Evolutionary conservation across 805 yeast genomes (phyloP).

Genomic region (Candida patagonica): DNA sequence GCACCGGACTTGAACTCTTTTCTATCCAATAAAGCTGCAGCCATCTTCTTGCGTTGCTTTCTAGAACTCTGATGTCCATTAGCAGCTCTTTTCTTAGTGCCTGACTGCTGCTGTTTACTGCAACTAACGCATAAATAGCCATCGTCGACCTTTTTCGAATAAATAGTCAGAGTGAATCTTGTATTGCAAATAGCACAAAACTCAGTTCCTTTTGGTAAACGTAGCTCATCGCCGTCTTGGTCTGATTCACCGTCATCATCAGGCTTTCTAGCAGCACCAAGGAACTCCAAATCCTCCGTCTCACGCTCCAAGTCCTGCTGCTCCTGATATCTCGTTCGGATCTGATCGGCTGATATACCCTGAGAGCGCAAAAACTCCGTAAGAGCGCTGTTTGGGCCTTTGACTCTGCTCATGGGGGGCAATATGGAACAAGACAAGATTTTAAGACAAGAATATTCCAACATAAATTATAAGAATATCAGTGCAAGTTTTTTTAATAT

Average conservation of each 20-base stretch:
- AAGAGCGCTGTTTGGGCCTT: conserved; percentile 54
- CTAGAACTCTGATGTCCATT: conserved; percentile 40
- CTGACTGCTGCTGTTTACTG: conserved; percentile 30
- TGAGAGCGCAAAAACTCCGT: conserved; percentile 82
- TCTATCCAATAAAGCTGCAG: conserved; percentile 74
- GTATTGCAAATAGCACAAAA: conserved; percentile 55
- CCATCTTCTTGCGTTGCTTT: conserved; percentile 66
- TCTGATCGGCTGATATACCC: conserved; percentile 73
- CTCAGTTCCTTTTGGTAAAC: conserved; percentile 41
- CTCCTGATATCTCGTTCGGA: conserved; percentile 34
- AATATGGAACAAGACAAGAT: neutral
- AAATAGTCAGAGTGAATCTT: conserved; percentile 54
- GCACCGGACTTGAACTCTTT: conserved; percentile 55
- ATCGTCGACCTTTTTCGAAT: conserved; percentile 39
- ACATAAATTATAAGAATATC: neutral
- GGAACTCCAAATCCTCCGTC: conserved; percentile 18
- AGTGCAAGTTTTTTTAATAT: neutral
- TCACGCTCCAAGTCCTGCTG: conserved; percentile 16
- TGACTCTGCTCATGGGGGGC: conserved; percentile 5
- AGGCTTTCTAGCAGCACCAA: conserved; percentile 16
- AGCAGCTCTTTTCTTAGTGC: neutral
- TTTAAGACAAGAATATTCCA: neutral
- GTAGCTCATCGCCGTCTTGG: conserved; percentile 30
- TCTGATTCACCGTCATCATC: conserved; percentile 27
- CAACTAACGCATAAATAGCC: conserved; percentile 52